Evolutionary conservation across 257 asterid genomes (phyloP), one percentile per base, ranked within the genome.

Genomic region (Euphrasia confusa): DNA sequence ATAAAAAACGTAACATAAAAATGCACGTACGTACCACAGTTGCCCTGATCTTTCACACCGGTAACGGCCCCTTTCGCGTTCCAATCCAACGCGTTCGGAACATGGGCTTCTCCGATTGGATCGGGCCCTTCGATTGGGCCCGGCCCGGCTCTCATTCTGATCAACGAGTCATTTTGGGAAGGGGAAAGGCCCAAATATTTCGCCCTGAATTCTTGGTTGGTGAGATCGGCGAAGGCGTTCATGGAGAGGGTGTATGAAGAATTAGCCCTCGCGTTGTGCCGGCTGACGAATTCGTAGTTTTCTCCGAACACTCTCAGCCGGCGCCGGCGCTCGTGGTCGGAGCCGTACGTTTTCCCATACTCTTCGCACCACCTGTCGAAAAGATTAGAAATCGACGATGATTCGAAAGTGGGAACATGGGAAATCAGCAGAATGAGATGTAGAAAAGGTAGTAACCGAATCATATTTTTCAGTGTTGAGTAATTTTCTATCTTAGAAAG

Each of bases 191-290:
- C 96, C 79, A 89, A 73, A 72, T 75, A 83, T 39, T 70, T 75
- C 13, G 85, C 84, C 86, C 72, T 87, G 35, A 93, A 93, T 71
- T 93, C 99, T 15, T 77, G 80, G 58, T 75, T 85, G 14, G 90
- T 89, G 71, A 93, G 94, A 85, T 89, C 99, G 64, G 97, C 95
- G 56, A 79, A 93, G 44, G 81, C 92, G 56, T 93, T 93, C 14
- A 93, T 83, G 52, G 84, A 67, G 2, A 93, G 86, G 1, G 85
- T 80, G 77, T 83, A 90, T 8, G 81, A 74, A 62, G 77, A 80
- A 85, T 89, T 77, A 14, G 71, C 73, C 68, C 63, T 73, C 3
- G 72, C 5, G 37, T 93, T 89, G 67, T 87, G 96, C 47, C 42
- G 65, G 26, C 39, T 55, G 9, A 89, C 85, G 58, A 62, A 74